Evolutionary conservation across 176 grass and related monocot species (phyloP).

Genomic region (Zizania latifolia): DNA sequence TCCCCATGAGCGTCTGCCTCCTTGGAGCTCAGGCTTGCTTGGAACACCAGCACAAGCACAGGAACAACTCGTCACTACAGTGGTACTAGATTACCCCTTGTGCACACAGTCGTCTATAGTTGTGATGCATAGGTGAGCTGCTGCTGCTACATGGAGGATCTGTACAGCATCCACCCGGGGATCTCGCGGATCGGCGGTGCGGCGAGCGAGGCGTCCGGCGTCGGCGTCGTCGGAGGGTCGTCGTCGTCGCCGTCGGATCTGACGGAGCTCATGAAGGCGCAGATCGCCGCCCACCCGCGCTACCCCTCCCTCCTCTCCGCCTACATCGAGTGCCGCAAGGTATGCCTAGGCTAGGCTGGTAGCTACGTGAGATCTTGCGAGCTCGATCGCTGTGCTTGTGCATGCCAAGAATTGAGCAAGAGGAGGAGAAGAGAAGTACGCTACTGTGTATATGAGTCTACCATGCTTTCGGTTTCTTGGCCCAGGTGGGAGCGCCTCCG

Average conservation of each 20-base stretch:
- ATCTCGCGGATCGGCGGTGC: constrained; percentile 41
- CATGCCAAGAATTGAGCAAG: neutral
- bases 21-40: constrained; percentile 17
- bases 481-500: constrained; percentile 68
- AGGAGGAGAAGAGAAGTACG: neutral
- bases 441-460: neutral
- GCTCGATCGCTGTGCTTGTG: neutral
- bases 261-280: constrained; percentile 68
- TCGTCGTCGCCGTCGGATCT: constrained; percentile 46
- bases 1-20: constrained; percentile 24
- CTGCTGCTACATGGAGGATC: constrained; percentile 65
- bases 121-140: constrained; percentile 15
- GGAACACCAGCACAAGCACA: constrained; percentile 2
- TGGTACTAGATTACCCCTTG: constrained; percentile 26
- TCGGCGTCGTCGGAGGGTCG: neutral
- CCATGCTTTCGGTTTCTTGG: neutral
- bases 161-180: constrained; percentile 90
- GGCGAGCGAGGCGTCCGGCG: constrained; percentile 15
- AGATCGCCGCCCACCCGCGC: constrained; percentile 75
- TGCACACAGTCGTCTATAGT: constrained; percentile 20
- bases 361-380: neutral
- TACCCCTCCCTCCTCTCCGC: constrained; percentile 73
- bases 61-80: constrained; percentile 29
- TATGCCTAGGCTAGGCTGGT: neutral
- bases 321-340: constrained; percentile 90